A percentile compares a stretch with the other conserved stretches of the same genome.
phyloP scores from a whole-genome alignment of 192 early-diverging fungal genomes.

The Coemansia sp. region DNA sequence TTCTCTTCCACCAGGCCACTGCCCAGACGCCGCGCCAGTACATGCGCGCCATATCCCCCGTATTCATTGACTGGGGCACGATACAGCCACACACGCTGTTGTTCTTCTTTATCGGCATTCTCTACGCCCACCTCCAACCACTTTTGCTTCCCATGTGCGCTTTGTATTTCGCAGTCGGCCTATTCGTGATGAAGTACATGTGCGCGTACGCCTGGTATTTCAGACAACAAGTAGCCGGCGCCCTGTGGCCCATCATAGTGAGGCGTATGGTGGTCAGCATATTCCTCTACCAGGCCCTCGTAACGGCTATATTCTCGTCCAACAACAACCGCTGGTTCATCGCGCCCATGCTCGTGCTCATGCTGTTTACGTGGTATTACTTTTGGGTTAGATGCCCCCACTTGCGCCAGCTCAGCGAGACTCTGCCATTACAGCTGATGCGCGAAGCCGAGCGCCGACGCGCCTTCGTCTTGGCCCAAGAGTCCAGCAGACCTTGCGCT shows the following conservation, averaged over 20 bases:
- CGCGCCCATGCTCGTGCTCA: conserved; percentile 46
- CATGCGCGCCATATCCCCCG: conserved; percentile 68
- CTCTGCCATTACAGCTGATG: conserved; percentile 51
- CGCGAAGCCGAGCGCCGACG: conserved; percentile 49
- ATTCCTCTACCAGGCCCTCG: conserved; percentile 65
- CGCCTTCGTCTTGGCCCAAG: conserved; percentile 12
- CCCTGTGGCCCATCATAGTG: conserved; percentile 72
- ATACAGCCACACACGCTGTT: conserved; percentile 70
- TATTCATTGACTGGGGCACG: conserved; percentile 68
- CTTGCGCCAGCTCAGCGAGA: conserved; percentile 22
- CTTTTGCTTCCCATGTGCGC: conserved; percentile 70
- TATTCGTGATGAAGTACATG: conserved; percentile 75
- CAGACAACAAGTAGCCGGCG: conserved; percentile 68
- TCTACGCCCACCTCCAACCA: conserved; percentile 75
- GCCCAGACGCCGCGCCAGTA: conserved; percentile 74
- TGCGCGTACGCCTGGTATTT: conserved; percentile 77
- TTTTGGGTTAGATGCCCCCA: conserved; percentile 42
- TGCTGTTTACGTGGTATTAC: conserved; percentile 52
- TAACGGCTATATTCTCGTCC: conserved; percentile 64
- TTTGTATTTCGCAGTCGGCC: conserved; percentile 65
- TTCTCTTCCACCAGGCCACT: conserved; percentile 35
- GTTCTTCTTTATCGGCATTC: conserved; percentile 70
- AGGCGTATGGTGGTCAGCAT: conserved; percentile 66
- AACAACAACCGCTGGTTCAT: conserved; percentile 54
- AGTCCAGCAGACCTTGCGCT: neutral